Base-by-base conservation (phyloP, 2,329 filamentous ascomycete species). In the Fusarium oligoseptatum region DNA sequence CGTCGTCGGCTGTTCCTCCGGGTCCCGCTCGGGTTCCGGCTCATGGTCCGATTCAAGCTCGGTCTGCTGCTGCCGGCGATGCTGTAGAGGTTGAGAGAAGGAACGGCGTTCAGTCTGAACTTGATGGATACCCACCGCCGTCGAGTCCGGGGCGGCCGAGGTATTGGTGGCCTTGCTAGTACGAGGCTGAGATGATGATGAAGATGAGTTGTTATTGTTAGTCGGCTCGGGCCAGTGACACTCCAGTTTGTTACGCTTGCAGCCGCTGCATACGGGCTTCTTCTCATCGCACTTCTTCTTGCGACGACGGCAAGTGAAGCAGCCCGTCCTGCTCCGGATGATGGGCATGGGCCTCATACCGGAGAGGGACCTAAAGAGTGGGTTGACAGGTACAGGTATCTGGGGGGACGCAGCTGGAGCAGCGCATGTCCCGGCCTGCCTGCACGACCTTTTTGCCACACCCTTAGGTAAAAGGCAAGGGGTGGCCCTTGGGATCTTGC, bases 201-300 rank as follows among this genome's bases (percentile, higher is more conserved):
- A 68, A 15, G 63, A 66, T 20, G 67, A 66, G 34, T 79, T 73
- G 48, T 52, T 52, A 29, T 79, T 73, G 48, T 55, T 55, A 27
- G 77, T 64, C 9, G 70, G 67, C 36, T 75, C 73, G n/a, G 77
- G 80, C 88, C 88, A 89, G 60, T 83, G 83, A 78, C 88, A 90
- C 56, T 88, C 84, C 27, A 90, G 81, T 67, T 87, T 87, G 58
- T 89, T 83, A 45, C 87, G 84, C 77, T 86, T 86, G 80, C 88
- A 90, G 76, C 89, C 88, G 60, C 82, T 85, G 77, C 88, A 90
- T 20, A 85, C 79, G 8, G 88, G 88, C 67, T 86, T 84, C 71
- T 85, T 84, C 50, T 89, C 87, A 74, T 89, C 87, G 77, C 88
- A 90, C 73, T 87, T 85, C 73, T 88, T 88, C 80, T 89, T 89